Evolutionary conservation across 768 basidiomycete genomes (phyloP), one percentile per base, ranked within the genome.

Genomic region (Agrocybe chaxingu): DNA sequence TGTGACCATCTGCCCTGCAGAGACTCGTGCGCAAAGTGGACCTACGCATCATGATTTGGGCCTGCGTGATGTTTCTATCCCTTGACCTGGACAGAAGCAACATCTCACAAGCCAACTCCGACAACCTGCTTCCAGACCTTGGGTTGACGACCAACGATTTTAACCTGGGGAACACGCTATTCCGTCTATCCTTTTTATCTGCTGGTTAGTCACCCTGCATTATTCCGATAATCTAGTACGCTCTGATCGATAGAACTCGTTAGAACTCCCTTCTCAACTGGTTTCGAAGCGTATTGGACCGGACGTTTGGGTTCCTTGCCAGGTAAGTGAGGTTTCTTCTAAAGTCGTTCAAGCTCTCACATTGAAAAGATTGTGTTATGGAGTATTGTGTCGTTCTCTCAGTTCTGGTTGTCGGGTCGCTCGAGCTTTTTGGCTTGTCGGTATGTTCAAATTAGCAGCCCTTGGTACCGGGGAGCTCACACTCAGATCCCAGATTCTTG

Each of bases 231-330:
- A 33, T 41, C 31, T 9, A 29, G 29, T 11, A 16, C 11, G n/a
- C 16, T 30, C 48, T 45, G 7, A 34, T 38, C 52, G 34, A 36
- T 41, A 12, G 10, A 34, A 39, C 2, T 18, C 19, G 13, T 33
- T 42, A 64, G 85, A 87, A 61, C 67, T 87, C 12, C 85, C 85
- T 12, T 85, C 84, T 0, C 84, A 87, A 59, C 68, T 86, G 13
- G 62, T 88, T 30, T 84, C 82, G 34, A 87, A 88, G 61, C 74
- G 82, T 4, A 66, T 87, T 16, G 84, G 85, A 0, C 83, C 84
- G 0, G 85, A 87, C 65, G 67, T 80, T 8, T 87, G 83, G 82
- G 74, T 85, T 49, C 81, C 81, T 1, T 71, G 68, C 24, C 82
- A 85, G 67, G 80, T 79, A 51, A 34, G 48, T 50, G 12, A 29